Percentiles rank a stretch among this genome's conserved stretches.
These are phyloP conservation scores for Candida khao-thaluensis DNA, from an alignment of 805 yeast species.

Conservation along the genomic window DNA sequence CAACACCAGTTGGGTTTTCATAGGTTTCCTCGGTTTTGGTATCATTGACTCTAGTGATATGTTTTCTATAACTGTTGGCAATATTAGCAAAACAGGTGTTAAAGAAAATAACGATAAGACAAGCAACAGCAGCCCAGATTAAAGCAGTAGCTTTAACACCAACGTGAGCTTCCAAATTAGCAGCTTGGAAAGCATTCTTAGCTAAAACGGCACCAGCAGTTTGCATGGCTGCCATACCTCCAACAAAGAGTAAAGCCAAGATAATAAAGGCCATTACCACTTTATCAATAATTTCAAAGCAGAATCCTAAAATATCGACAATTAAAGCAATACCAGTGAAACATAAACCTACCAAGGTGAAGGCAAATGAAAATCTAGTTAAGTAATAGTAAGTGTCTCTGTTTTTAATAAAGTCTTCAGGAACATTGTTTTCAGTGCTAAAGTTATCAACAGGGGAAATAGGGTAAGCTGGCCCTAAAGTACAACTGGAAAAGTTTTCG, in stretches of 20 bases:
- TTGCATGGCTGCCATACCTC: slow-evolving; percentile 65
- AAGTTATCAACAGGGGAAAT: slow-evolving; percentile 81
- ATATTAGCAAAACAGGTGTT: slow-evolving; percentile 52
- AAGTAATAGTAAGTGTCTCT: slow-evolving; percentile 62
- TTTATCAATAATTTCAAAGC: slow-evolving; percentile 54
- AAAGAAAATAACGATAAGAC: slow-evolving; percentile 49
- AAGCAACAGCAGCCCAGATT: slow-evolving; percentile 68
- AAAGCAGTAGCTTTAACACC: slow-evolving; percentile 62
- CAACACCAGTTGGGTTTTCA: slow-evolving; percentile 26
- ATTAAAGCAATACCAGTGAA: slow-evolving; percentile 64
- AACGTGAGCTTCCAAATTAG: slow-evolving; percentile 43
- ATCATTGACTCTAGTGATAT: slow-evolving; percentile 40
- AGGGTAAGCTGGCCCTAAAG: slow-evolving; percentile 73
- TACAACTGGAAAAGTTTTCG: slow-evolving; percentile 51
- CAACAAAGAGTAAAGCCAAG: slow-evolving; percentile 52
- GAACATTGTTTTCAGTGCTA: slow-evolving; percentile 50
- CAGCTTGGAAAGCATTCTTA: slow-evolving; percentile 59
- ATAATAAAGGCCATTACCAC: slow-evolving; percentile 51
- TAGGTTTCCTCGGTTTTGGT: slow-evolving; percentile 22
- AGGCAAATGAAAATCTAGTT: slow-evolving; percentile 65
- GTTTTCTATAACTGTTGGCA: slow-evolving; percentile 50
- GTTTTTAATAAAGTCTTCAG: slow-evolving; percentile 50
- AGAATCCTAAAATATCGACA: slow-evolving; percentile 52
- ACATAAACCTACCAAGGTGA: slow-evolving; percentile 56
- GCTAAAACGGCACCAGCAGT: slow-evolving; percentile 82